A percentile compares a stretch with the other conserved stretches of the same genome.
Evolutionary conservation across 306 rosid genomes (phyloP).

Genomic region (Prunus salicina): DNA sequence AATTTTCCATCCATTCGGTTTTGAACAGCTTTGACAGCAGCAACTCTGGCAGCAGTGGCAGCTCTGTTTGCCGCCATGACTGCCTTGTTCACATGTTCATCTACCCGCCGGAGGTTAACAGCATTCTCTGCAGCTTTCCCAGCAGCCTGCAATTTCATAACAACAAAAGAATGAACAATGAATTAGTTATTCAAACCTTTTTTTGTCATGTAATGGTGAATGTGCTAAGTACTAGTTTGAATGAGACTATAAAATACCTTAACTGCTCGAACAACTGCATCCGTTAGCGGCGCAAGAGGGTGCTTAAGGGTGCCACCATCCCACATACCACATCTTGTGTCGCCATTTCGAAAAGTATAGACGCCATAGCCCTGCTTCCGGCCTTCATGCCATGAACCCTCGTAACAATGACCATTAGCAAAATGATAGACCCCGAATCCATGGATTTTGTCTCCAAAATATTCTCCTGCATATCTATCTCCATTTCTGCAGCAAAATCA

Average conservation of each 20-base stretch:
- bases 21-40: conserved; percentile 96
- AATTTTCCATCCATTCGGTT: conserved; percentile 89
- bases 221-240: not conserved
- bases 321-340: conserved; percentile 88
- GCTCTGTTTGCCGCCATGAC: conserved; percentile 81
- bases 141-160: conserved; percentile 58
- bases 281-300: conserved; percentile 53
- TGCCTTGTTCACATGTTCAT: conserved; percentile 75
- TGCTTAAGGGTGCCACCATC: conserved; percentile 81
- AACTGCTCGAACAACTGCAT: conserved; percentile 63
- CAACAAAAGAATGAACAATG: not conserved
- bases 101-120: conserved; percentile 58
- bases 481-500: conserved; percentile 66
- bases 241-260: conserved; percentile 44
- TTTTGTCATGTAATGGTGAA: not conserved
- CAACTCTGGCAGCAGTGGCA: conserved; percentile 96
- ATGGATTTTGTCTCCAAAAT: conserved; percentile 95
- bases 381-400: conserved; percentile 98
- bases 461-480: conserved; percentile 97
- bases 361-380: conserved; percentile 81
- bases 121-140: conserved; percentile 76
- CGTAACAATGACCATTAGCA: conserved; percentile 91
- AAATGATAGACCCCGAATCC: conserved; percentile 97
- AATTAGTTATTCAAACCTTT: not conserved
- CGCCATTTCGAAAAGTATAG: conserved; percentile 66